Percentiles rank a stretch among this genome's conserved stretches.
Evolutionary conservation across 306 rosid species (phyloP).

Genomic region (Gleditsia sinensis): DNA sequence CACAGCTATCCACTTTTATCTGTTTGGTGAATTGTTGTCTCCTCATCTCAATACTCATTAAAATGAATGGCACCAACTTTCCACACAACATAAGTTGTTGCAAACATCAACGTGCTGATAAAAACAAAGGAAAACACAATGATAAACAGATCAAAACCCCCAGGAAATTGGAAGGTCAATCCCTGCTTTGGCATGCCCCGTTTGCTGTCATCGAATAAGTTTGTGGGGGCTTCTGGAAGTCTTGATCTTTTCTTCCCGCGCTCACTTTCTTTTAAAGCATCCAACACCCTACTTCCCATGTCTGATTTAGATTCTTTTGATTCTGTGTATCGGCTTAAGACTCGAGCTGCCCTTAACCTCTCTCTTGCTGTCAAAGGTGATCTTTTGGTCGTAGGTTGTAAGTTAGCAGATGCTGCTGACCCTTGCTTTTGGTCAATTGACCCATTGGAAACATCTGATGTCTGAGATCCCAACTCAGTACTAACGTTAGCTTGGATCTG

Average conservation of each 20-base stretch:
- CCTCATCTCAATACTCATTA: slow-evolving; percentile 67
- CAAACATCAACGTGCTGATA: slow-evolving; percentile 88
- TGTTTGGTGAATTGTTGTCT: slow-evolving; percentile 7
- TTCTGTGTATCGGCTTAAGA: slow-evolving; percentile 57
- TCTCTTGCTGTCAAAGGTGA: slow-evolving; percentile 74
- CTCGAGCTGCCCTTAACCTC: slow-evolving; percentile 85
- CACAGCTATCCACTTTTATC: slow-evolving; percentile 19
- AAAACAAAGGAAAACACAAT: slow-evolving; percentile 74
- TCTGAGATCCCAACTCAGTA: slow-evolving; percentile 42
- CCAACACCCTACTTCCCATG: slow-evolving; percentile 77
- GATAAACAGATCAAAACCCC: slow-evolving; percentile 70
- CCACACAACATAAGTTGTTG: slow-evolving; percentile 93
- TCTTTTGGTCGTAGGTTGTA: slow-evolving; percentile 43
- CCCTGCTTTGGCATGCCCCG: slow-evolving; percentile 80
- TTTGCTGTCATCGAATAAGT: slow-evolving; percentile 84
- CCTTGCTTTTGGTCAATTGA: slow-evolving; percentile 40
- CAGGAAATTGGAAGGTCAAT: slow-evolving; percentile 73
- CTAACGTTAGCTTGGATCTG: slow-evolving; percentile 42
- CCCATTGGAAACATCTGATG: slow-evolving; percentile 53
- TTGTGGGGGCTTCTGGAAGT: slow-evolving; percentile 91
- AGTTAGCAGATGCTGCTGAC: slow-evolving; percentile 36
- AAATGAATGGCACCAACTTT: slow-evolving; percentile 97
- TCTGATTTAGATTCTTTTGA: slow-evolving; percentile 61
- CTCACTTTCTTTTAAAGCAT: slow-evolving; percentile 74
- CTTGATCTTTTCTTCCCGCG: slow-evolving; percentile 81